Conservation (phyloP, 2,329 filamentous ascomycete species). For the Leptodontidium sp. region DNA sequence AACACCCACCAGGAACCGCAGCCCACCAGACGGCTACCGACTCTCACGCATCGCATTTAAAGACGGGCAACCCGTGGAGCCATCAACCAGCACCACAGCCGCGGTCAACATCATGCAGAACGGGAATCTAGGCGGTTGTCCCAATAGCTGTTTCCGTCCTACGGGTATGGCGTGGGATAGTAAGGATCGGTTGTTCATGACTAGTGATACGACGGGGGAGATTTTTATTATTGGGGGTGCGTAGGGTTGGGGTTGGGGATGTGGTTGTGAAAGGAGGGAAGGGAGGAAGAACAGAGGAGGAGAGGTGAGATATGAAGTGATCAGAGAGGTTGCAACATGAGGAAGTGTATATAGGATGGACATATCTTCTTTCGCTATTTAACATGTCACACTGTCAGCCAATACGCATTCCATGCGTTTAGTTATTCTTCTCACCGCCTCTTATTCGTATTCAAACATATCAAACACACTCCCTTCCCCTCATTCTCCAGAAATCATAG, state of each 20-base stretch:
- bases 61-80: conserved; percentile 52
- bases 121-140: conserved; percentile 60
- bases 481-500: no score
- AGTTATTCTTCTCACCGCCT: no score
- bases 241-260: not conserved
- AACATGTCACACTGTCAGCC: no score
- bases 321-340: no score
- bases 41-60: conserved; percentile 53
- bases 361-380: no score
- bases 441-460: no score
- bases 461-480: no score
- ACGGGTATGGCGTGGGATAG: conserved; percentile 63
- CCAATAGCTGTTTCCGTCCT: conserved; percentile 66
- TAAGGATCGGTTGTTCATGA: conserved; percentile 32
- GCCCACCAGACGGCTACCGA: conserved; percentile 56
- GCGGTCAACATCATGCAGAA: conserved; percentile 64
- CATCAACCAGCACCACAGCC: conserved; percentile 54
- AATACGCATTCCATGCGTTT: no score
- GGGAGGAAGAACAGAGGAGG: not conserved
- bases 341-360: no score
- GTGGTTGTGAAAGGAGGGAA: not conserved
- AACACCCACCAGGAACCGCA: conserved; percentile 53
- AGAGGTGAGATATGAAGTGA: no score
- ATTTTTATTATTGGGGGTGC: conserved; percentile 27
- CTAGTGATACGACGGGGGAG: conserved; percentile 33